Evolutionary conservation across 2,329 filamentous ascomycete species (phyloP).

Genomic region (Aspergillus fischeri): DNA sequence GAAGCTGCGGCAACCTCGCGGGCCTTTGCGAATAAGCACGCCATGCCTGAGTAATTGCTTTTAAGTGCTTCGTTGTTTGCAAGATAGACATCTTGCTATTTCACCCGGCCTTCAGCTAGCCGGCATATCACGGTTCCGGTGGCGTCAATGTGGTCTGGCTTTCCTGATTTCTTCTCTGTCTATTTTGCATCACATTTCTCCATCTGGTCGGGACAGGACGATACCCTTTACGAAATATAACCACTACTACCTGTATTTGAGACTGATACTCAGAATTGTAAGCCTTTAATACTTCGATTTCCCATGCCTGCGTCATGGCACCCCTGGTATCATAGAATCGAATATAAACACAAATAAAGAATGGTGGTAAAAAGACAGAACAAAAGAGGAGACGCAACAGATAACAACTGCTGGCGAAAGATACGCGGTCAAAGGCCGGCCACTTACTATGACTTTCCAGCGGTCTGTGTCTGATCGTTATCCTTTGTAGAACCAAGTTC

Average conservation of each 20-base stretch:
- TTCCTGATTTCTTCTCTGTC: not conserved
- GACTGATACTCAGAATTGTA: not conserved
- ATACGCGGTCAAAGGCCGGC: not conserved
- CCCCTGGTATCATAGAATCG: slow-evolving; percentile 22
- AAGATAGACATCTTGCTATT: no score
- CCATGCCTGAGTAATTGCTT: slow-evolving; percentile 12
- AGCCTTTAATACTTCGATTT: slow-evolving; percentile 2
- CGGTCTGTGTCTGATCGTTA: slow-evolving; percentile 21
- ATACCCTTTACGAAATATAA: slow-evolving; percentile 10
- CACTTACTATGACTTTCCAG: slow-evolving; percentile 22
- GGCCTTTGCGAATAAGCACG: slow-evolving; percentile 16
- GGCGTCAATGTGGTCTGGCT: not conserved
- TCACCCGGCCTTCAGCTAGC: not conserved
- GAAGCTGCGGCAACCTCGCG: slow-evolving; percentile 31
- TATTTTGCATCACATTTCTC: slow-evolving; percentile 1
- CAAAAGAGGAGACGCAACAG: not conserved
- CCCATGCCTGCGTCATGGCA: slow-evolving; percentile 4
- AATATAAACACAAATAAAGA: slow-evolving; percentile 7
- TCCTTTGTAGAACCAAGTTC: slow-evolving; percentile 30
- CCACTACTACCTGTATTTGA: not conserved
- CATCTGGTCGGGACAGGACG: slow-evolving; percentile 1
- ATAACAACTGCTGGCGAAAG: not conserved
- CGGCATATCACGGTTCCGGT: not conserved
- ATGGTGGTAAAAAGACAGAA: slow-evolving; percentile 1
- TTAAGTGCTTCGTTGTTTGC: not conserved